A percentile compares a stretch with the other conserved stretches of the same genome.
These are phyloP conservation scores for Lathyrus tuberosus DNA, from an alignment of 306 rosid species.

Conservation along the genomic window DNA sequence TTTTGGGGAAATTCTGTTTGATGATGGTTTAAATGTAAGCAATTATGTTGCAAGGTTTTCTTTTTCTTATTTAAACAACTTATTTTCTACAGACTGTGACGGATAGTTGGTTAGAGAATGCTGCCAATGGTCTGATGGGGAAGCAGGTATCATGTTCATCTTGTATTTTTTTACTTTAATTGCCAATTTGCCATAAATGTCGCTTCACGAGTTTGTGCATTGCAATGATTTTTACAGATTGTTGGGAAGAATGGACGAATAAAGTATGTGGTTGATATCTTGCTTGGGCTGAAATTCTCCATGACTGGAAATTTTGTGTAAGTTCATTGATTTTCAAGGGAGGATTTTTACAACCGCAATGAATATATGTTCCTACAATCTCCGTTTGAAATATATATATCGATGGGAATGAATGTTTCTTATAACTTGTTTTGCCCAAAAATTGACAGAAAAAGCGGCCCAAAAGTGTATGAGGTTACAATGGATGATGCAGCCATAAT, in stretches of 20 bases:
- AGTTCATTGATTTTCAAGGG: background rate
- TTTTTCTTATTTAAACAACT: conserved; percentile 18
- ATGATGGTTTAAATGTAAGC: conserved; percentile 26
- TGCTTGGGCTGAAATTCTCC: conserved; percentile 81
- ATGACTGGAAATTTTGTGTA: conserved; percentile 68
- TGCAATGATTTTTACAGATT: conserved; percentile 52
- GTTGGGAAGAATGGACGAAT: conserved; percentile 67
- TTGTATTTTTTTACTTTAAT: background rate
- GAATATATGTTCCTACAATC: background rate
- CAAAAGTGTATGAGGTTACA: conserved; percentile 57
- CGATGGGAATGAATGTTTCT: conserved; percentile 14
- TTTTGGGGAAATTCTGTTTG: conserved; percentile 6
- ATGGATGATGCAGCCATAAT: conserved; percentile 92
- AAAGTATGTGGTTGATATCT: conserved; percentile 67
- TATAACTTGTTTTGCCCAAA: conserved; percentile 15
- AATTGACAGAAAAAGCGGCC: conserved; percentile 57
- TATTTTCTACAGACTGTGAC: conserved; percentile 68
- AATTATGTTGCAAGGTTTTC: conserved; percentile 5
- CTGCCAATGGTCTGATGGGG: conserved; percentile 94
- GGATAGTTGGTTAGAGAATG: conserved; percentile 96
- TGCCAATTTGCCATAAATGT: background rate
- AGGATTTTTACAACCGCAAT: conserved; percentile 9
- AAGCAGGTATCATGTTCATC: conserved; percentile 58
- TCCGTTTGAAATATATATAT: background rate
- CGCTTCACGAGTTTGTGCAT: conserved; percentile 11